Base-by-base conservation (phyloP, 176 grass and related monocot genomes). In the Rhynchospora breviuscula region DNA sequence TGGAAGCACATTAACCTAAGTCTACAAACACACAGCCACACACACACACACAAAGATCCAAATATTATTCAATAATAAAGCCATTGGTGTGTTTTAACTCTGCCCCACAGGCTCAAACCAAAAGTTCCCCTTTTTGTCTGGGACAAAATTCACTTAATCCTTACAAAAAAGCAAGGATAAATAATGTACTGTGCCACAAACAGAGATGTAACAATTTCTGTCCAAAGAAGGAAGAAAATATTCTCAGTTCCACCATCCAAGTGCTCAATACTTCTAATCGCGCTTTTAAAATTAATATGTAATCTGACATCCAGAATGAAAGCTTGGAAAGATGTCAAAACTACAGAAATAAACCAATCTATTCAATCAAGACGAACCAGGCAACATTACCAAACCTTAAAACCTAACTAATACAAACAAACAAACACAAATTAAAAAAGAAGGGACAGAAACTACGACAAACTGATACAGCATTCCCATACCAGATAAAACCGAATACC, bases 331-430 rank as follows among this genome's bases (percentile, higher is more conserved):
- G 12, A 78, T n/a, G 17, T 57, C 23, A 78, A 25, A 45, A 15
- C 25, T 17, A 31, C 51, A 57, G 25, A 78, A 78, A 18, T 69
- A 29, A 56, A 77, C 73, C 49, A 57, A 78, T 57, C 48, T 57
- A 31, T 78, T 57, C 51, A 78, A 57, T 57, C 56, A 31, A 78
- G 33, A 78, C 6, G 25, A 29, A 77, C 49, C 25, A 17, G 44
- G 48, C 47, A 23, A 77, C 73, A 78, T 8, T 3, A 78, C 51
- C 23, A 35, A 78, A 57, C 26, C 53, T 78, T 8, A 18, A 33
- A 78, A 26, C 73, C 73, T 35, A 78, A 78, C 73, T 78, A 35
- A 35, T 57, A 57, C 51, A 57, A 78, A 31, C 14, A 33, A 78
- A 78, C 73, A 49, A 78, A 78, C 51, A 56, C 49, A 57, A 78